Evolutionary conservation across 2,329 filamentous ascomycete species (phyloP).

Genomic region (Fusarium austroafricanum): DNA sequence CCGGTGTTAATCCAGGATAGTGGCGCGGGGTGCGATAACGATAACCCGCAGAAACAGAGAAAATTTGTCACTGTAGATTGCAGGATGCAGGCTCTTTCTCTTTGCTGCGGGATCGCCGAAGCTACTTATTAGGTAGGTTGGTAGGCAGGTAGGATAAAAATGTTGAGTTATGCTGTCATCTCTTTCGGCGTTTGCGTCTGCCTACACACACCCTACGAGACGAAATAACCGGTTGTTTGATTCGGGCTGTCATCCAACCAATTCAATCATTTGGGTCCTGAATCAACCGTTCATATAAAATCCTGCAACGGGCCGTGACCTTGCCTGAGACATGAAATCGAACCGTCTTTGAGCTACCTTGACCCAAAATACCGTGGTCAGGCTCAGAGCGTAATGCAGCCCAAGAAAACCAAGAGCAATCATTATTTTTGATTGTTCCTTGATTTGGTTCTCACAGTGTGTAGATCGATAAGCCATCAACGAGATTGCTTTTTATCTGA

Average conservation of each 20-base stretch:
- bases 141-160: not conserved
- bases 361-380: not conserved
- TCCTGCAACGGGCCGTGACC: conserved; percentile 30
- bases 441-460: not conserved
- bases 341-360: conserved; percentile 3
- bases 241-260: conserved; percentile 9
- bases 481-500: conserved; percentile 3
- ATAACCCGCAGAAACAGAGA: conserved; percentile 47
- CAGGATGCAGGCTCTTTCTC: not conserved
- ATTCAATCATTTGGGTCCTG: not conserved
- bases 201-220: not conserved
- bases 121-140: no score
- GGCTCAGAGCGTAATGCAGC: not conserved
- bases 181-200: not conserved
- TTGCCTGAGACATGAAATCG: conserved; percentile 10
- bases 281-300: not conserved
- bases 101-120: conserved; percentile 18
- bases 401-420: not conserved
- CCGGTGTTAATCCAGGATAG: conserved; percentile 21
- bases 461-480: not conserved
- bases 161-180: not conserved
- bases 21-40: conserved; percentile 55
- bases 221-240: conserved; percentile 7
- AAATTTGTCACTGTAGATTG: conserved; percentile 8
- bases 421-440: not conserved